Conservation (phyloP, 2,329 filamentous ascomycete genomes). For the Fusarium cyanostomum region DNA sequence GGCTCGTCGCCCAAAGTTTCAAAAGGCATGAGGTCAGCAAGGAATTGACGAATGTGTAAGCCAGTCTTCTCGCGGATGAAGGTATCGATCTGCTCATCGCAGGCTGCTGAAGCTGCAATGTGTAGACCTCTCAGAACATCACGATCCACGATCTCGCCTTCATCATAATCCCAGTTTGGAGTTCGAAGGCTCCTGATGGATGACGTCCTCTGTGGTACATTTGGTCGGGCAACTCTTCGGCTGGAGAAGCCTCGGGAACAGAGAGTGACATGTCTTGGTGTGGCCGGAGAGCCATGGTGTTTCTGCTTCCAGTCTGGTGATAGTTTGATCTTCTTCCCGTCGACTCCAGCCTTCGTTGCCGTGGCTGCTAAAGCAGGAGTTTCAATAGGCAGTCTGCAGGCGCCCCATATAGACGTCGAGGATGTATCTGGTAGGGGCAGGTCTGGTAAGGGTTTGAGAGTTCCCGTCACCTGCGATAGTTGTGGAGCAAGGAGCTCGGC, state of each 20-base stretch:
- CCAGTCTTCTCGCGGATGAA: conserved; percentile 63
- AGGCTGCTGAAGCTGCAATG: conserved; percentile 65
- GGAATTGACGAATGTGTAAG: conserved; percentile 61
- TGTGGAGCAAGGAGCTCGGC: conserved; percentile 13
- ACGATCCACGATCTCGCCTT: conserved; percentile 55
- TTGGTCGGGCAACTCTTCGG: conserved; percentile 43
- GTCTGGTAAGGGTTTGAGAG: conserved; percentile 15
- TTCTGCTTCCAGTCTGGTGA: background rate
- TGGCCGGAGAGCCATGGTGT: background rate
- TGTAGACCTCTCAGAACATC: conserved; percentile 65
- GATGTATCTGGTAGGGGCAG: conserved; percentile 8
- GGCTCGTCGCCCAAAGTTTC: conserved; percentile 54
- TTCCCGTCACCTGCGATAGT: background rate
- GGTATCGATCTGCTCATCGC: conserved; percentile 62
- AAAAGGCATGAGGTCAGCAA: conserved; percentile 63
- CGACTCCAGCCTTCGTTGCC: background rate
- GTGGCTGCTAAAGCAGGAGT: background rate
- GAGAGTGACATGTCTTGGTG: conserved; percentile 38
- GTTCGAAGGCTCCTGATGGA: conserved; percentile 44
- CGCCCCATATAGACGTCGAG: conserved; percentile 2
- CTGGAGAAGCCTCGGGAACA: conserved; percentile 43
- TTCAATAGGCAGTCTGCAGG: conserved; percentile 9
- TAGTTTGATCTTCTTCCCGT: background rate
- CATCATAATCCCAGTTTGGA: conserved; percentile 45
- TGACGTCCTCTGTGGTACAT: conserved; percentile 49